Evolutionary conservation across 2,329 filamentous ascomycete genomes (phyloP).

Genomic region (Aureobasidium sp.): DNA sequence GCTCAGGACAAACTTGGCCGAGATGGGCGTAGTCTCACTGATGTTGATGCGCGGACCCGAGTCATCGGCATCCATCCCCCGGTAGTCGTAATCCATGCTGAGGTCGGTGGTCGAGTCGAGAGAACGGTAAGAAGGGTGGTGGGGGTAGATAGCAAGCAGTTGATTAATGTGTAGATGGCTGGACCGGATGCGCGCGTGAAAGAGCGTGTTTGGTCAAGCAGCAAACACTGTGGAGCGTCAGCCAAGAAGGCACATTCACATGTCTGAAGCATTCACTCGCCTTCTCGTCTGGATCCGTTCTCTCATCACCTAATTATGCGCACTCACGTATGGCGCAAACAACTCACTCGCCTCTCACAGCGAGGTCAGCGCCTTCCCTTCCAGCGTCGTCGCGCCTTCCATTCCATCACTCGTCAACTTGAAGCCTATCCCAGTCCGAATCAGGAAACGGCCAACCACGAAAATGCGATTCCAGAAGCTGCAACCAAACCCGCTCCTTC

Average conservation of each 20-base stretch:
- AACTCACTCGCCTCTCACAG: constrained; percentile 17
- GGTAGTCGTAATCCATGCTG: constrained; percentile 22
- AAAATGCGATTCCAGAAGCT: background rate
- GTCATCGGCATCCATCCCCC: constrained; percentile 36
- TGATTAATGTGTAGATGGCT: background rate
- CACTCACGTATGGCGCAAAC: constrained; percentile 19
- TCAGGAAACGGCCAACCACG: background rate
- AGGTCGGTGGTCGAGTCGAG: background rate
- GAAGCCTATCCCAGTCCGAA: background rate
- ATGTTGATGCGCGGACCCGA: constrained; percentile 43
- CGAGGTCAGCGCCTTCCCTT: constrained; percentile 11
- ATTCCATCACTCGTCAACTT: constrained; percentile 17
- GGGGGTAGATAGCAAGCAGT: background rate
- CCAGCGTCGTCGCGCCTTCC: constrained; percentile 22
- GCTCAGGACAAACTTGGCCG: constrained; percentile 86
- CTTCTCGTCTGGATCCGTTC: background rate
- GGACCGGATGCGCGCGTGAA: constrained; percentile 3
- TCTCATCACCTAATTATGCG: constrained; percentile 14
- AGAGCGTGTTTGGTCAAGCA: background rate
- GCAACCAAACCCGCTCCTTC: background rate
- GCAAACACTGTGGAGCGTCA: constrained; percentile 8
- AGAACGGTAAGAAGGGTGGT: background rate
- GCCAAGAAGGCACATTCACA: constrained; percentile 6
- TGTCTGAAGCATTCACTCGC: constrained; percentile 1
- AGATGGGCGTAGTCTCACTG: constrained; percentile 55